These are phyloP conservation scores for Alternaria rosae DNA, from an alignment of 2,329 filamentous ascomycete genomes.

Conservation along the genomic window DNA sequence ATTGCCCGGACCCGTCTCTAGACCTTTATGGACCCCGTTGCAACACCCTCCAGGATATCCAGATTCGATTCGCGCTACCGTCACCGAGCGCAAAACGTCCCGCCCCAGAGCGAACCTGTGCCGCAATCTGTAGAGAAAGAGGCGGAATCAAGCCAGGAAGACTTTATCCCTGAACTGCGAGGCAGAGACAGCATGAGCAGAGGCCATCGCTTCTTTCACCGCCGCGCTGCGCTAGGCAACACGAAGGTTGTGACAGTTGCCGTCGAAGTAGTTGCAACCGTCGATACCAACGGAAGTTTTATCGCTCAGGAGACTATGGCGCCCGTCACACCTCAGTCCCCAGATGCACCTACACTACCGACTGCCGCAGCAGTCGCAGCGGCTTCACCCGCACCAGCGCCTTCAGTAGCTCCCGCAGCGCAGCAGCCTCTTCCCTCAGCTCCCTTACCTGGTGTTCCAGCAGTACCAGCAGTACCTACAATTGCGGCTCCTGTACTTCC, in stretches of 20 bases:
- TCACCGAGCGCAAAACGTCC: slow-evolving; percentile 24
- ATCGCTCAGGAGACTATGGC: slow-evolving; percentile 33
- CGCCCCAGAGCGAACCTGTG: slow-evolving; percentile 9
- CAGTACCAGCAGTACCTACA: slow-evolving; percentile 16
- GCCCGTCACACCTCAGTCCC: slow-evolving; percentile 10
- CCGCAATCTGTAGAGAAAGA: slow-evolving; percentile 13
- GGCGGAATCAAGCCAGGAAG: slow-evolving; percentile 13
- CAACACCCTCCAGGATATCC: slow-evolving; percentile 32
- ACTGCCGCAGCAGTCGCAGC: slow-evolving; percentile 1
- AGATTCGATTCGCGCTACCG: slow-evolving; percentile 36
- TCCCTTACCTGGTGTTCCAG: slow-evolving; percentile 7
- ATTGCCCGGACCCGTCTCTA: slow-evolving; percentile 18
- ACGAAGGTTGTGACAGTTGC: slow-evolving; percentile 35
- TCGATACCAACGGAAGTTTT: slow-evolving; percentile 39
- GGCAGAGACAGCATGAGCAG: slow-evolving; percentile 38
- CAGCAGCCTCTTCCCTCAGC: slow-evolving; percentile 12
- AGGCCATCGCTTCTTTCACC: slow-evolving; percentile 45
- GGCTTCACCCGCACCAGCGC: not conserved
- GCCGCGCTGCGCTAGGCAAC: slow-evolving; percentile 31
- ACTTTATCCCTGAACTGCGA: slow-evolving; percentile 25
- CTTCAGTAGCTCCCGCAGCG: slow-evolving; percentile 3
- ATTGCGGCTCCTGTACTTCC: slow-evolving; percentile 19
- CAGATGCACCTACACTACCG: not conserved
- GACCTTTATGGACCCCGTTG: slow-evolving; percentile 40
- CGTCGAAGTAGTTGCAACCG: slow-evolving; percentile 41